These are phyloP conservation scores for Penicillium sp. DNA, from an alignment of 2,329 filamentous ascomycete genomes.

Conservation along the genomic window DNA sequence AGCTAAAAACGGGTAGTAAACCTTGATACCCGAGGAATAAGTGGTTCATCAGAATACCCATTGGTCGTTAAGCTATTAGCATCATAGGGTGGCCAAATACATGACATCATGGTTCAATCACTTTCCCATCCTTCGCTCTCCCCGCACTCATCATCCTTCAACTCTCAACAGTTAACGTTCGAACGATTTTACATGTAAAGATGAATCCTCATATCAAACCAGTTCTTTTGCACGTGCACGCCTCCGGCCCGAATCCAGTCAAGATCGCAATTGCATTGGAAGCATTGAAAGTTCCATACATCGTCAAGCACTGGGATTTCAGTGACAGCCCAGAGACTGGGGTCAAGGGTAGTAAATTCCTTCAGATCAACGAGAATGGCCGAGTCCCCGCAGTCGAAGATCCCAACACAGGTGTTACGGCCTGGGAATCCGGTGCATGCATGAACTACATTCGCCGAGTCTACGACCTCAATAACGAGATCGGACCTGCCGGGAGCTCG, in stretches of 20 bases:
- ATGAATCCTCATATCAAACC: conserved; percentile 31
- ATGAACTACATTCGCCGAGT: conserved; percentile 42
- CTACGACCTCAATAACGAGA: conserved; percentile 44
- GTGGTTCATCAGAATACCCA: neutral
- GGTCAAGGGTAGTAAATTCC: conserved; percentile 30
- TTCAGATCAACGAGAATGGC: conserved; percentile 49
- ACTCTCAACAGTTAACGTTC: neutral
- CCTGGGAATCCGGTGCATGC: conserved; percentile 43
- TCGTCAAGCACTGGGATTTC: conserved; percentile 45
- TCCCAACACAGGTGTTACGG: conserved; percentile 39
- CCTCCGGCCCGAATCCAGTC: conserved; percentile 45
- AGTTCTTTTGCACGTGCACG: conserved; percentile 43
- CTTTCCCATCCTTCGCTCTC: neutral
- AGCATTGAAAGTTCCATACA: conserved; percentile 42
- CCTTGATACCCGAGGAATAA: neutral
- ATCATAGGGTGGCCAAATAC: neutral
- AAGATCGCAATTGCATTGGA: conserved; percentile 48
- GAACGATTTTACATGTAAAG: neutral
- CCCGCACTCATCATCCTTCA: neutral
- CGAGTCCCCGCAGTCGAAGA: conserved; percentile 43
- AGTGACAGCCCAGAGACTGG: conserved; percentile 39
- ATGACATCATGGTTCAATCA: conserved; percentile 22
- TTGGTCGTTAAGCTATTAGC: neutral
- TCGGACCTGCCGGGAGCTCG: conserved; percentile 34
- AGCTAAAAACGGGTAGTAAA: neutral